Percentiles rank a stretch among this genome's conserved stretches.
Evolutionary conservation across 2,329 filamentous ascomycete genomes (phyloP).

Genomic region (Acrocalymma vagum): DNA sequence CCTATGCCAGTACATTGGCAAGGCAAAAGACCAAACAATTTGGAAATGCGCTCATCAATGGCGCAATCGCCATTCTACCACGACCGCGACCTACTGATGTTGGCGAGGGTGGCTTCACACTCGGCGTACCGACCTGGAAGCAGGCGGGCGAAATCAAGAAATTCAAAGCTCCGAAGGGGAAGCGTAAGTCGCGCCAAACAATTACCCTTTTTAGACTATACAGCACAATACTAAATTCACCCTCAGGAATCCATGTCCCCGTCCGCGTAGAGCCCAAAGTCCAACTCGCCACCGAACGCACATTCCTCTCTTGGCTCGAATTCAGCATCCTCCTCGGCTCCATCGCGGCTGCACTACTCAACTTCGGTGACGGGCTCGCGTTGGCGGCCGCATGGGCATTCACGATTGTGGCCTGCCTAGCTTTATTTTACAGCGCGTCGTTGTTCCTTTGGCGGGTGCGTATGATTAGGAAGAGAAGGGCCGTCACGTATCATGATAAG

Average conservation of each 20-base stretch:
- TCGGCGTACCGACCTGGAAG: slow-evolving; percentile 55
- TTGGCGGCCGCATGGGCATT: slow-evolving; percentile 71
- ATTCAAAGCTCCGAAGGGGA: slow-evolving; percentile 79
- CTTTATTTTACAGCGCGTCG: slow-evolving; percentile 82
- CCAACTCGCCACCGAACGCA: slow-evolving; percentile 94
- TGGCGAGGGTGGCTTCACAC: slow-evolving; percentile 47
- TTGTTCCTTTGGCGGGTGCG: slow-evolving; percentile 89
- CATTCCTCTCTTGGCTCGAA: slow-evolving; percentile 96
- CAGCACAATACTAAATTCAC: too few species aligned
- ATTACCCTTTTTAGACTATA: too few species aligned
- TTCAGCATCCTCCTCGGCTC: slow-evolving; percentile 90
- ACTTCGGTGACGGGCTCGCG: slow-evolving; percentile 47
- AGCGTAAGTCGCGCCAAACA: slow-evolving; percentile 56
- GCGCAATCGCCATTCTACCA: slow-evolving; percentile 41
- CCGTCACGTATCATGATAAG: slow-evolving; percentile 91
- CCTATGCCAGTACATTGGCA: slow-evolving; percentile 70
- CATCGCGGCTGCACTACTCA: slow-evolving; percentile 51
- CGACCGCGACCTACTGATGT: slow-evolving; percentile 54
- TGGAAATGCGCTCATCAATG: slow-evolving; percentile 42
- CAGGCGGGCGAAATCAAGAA: slow-evolving; percentile 51
- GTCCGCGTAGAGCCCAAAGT: slow-evolving; percentile 97
- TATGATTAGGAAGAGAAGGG: slow-evolving; percentile 82
- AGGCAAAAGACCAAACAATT: slow-evolving; percentile 60
- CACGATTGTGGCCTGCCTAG: slow-evolving; percentile 78
- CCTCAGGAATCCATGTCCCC: slow-evolving; percentile 84